Evolutionary conservation across 2,329 filamentous ascomycete species (phyloP).

Genomic region (Leptosphaerulina australis): DNA sequence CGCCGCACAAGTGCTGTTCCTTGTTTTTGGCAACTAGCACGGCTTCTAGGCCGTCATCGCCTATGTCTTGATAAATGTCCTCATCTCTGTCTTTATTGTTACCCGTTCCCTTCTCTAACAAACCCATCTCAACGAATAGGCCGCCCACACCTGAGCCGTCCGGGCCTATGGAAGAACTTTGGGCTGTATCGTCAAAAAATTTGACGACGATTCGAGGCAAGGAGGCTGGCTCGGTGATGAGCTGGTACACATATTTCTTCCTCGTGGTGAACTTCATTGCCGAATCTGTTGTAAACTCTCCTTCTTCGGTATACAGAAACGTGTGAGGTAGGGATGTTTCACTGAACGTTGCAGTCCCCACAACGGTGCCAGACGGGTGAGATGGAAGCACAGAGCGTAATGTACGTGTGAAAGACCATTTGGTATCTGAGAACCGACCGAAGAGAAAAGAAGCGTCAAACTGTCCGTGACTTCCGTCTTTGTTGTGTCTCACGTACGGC

Average conservation of each 20-base stretch:
- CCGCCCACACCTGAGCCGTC: slow-evolving; percentile 65
- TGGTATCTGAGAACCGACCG: slow-evolving; percentile 11
- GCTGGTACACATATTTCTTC: slow-evolving; percentile 71
- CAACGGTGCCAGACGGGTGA: slow-evolving; percentile 70
- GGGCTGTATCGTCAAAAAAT: slow-evolving; percentile 25
- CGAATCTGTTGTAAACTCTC: slow-evolving; percentile 64
- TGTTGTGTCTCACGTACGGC: no score
- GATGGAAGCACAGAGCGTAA: slow-evolving; percentile 61
- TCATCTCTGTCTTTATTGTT: no score
- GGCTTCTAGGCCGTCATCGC: no score
- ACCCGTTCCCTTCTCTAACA: slow-evolving; percentile 41
- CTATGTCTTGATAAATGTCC: no score
- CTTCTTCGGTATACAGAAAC: slow-evolving; percentile 72
- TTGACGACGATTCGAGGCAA: not conserved
- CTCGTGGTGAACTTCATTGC: slow-evolving; percentile 64
- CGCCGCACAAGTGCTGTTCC: slow-evolving; percentile 71
- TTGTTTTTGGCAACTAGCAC: slow-evolving; percentile 54
- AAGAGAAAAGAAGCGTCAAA: no score
- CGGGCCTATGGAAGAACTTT: slow-evolving; percentile 9
- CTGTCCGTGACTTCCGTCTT: no score
- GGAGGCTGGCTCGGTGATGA: slow-evolving; percentile 25
- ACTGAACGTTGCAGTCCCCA: slow-evolving; percentile 64
- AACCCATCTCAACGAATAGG: slow-evolving; percentile 74
- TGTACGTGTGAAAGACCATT: slow-evolving; percentile 67
- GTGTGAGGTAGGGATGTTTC: slow-evolving; percentile 52